Conservation (phyloP, 495 filamentous ascomycete species). For the Articulospora tetracladia region DNA sequence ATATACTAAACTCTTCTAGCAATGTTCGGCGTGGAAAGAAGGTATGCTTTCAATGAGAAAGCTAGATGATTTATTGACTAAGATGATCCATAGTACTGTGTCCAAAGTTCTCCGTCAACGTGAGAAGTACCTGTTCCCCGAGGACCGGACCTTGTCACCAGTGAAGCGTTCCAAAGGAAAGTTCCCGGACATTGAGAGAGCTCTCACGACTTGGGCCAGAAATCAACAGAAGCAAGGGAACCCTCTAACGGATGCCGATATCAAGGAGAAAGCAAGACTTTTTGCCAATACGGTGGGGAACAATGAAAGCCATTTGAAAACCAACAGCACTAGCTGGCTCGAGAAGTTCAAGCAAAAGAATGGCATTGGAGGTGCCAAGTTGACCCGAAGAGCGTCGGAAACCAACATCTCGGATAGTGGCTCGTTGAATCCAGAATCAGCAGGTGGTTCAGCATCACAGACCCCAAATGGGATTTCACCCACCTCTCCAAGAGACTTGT, state of each 20-base stretch:
- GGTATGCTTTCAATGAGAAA: conserved; percentile 50
- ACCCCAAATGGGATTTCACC: conserved; percentile 73
- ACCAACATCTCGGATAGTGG: conserved; percentile 56
- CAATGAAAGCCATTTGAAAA: conserved; percentile 72
- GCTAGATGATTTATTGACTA: conserved; percentile 9
- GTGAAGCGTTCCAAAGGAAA: conserved; percentile 87
- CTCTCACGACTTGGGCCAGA: conserved; percentile 82
- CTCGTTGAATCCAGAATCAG: conserved; percentile 46
- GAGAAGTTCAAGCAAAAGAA: conserved; percentile 98
- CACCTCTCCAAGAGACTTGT: conserved; percentile 59
- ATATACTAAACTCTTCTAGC: conserved; percentile 40
- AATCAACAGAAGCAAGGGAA: conserved; percentile 78
- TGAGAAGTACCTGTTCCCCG: conserved; percentile 89
- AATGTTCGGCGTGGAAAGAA: conserved; percentile 96
- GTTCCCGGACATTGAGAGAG: conserved; percentile 92
- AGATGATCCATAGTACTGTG: conserved; percentile 67
- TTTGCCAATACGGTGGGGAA: conserved; percentile 77
- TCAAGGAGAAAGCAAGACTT: conserved; percentile 81
- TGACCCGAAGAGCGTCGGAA: conserved; percentile 68
- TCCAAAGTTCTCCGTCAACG: conserved; percentile 96
- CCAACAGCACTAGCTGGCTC: conserved; percentile 75
- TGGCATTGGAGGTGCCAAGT: conserved; percentile 58
- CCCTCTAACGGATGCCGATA: conserved; percentile 73
- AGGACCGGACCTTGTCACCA: conserved; percentile 84
- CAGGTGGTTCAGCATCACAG: conserved; percentile 53